Conservation (phyloP, 169 alveolate genomes). For the Babesia divergens region DNA sequence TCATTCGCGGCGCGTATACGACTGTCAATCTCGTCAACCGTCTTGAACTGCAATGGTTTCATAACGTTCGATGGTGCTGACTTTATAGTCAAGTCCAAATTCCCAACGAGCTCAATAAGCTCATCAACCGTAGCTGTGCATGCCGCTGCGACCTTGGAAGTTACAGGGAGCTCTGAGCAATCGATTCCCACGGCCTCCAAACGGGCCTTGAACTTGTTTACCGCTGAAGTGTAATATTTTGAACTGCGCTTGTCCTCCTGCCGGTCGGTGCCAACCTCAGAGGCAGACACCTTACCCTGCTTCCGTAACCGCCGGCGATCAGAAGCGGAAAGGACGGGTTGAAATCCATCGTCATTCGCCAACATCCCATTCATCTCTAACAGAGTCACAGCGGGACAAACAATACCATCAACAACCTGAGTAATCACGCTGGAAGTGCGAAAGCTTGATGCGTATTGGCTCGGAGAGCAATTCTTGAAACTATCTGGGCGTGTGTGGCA, state of each 20-base stretch:
- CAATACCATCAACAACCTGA: too few species aligned
- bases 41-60: constrained; percentile 31
- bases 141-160: not conserved
- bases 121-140: constrained; percentile 28
- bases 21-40: constrained; percentile 42
- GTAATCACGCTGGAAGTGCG: too few species aligned
- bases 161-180: not conserved
- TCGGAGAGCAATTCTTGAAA: too few species aligned
- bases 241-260: not conserved
- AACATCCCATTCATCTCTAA: too few species aligned
- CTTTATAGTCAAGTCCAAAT: constrained; percentile 25
- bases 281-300: constrained; percentile 1
- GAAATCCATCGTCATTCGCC: constrained; percentile 55
- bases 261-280: not conserved
- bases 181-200: constrained; percentile 35
- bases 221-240: not conserved
- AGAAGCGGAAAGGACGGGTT: constrained; percentile 38
- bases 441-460: too few species aligned
- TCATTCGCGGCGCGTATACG: constrained; percentile 29
- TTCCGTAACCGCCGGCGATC: constrained; percentile 52
- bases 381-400: too few species aligned
- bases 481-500: too few species aligned
- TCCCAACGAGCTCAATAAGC: constrained; percentile 3
- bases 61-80: constrained; percentile 7
- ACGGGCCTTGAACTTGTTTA: constrained; percentile 18